phyloP scores from a whole-genome alignment of 306 rosid genomes.

The Prunus mume region DNA sequence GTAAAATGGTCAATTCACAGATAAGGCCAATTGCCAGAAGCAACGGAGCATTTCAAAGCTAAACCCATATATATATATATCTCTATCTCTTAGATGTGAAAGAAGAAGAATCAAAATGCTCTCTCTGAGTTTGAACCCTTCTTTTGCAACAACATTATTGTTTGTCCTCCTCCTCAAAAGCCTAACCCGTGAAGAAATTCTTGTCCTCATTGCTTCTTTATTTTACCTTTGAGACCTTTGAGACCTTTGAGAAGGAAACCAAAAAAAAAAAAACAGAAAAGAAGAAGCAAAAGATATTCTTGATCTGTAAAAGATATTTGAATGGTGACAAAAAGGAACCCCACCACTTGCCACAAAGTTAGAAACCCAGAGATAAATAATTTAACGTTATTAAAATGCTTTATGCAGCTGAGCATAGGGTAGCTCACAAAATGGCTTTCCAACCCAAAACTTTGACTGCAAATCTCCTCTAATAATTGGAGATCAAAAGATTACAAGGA shows the following conservation, averaged over 20 bases:
- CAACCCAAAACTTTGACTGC: constrained; percentile 28
- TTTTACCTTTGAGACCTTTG: background rate
- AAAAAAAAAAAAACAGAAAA: background rate
- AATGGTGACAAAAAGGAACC: constrained; percentile 39
- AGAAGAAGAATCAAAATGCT: constrained; percentile 13
- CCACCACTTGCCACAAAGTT: constrained; percentile 24
- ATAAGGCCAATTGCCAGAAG: background rate
- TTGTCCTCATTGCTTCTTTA: constrained; percentile 18
- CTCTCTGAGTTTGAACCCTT: constrained; percentile 39
- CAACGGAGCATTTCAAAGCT: constrained; percentile 1
- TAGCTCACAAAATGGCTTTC: constrained; percentile 25
- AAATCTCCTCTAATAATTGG: constrained; percentile 22
- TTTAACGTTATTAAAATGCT: constrained; percentile 31
- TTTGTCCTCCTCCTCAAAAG: constrained; percentile 50
- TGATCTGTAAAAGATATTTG: constrained; percentile 30
- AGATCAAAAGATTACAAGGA: background rate
- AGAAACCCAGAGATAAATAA: constrained; percentile 14
- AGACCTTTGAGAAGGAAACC: background rate
- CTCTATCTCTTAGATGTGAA: background rate
- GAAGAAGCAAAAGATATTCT: background rate
- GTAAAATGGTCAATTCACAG: background rate
- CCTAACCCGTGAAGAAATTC: constrained; percentile 46
- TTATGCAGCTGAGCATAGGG: constrained; percentile 32
- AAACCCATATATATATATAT: background rate
- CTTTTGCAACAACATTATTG: constrained; percentile 44